Evolutionary conservation across 768 basidiomycete species (phyloP), one percentile per base, ranked within the genome.

Genomic region (Tulasnella sp.): DNA sequence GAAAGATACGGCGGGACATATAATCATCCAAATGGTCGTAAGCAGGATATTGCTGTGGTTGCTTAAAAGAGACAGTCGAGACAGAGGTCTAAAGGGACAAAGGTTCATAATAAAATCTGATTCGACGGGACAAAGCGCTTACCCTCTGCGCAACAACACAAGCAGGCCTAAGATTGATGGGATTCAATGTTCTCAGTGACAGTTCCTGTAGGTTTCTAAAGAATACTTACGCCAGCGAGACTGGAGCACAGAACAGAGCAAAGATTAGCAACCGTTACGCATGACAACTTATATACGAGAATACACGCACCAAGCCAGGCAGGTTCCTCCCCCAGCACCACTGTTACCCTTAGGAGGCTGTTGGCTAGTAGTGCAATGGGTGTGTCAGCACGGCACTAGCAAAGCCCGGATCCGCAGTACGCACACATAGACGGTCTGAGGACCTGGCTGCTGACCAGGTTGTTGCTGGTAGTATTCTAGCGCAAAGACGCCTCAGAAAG

Each of bases 381-480:
- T 15, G 31, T 4, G 23, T 51, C 1, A 51, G 34, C 17, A 51
- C 32, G 25, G n/a, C 12, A 17, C 37, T 12, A 19, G 7, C 17
- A 21, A 17, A 4, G 17, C 8, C 27, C 17, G 12, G 2, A 6
- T 17, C 17, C 27, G 31, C 7, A 29, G 2, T n/a, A 57, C 55
- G 9, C 42, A 57, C 55, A 57, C 27, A 36, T 48, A 57, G 55
- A 57, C 55, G 5, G 55, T 40, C 23, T 57, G 55, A 29, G 55
- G 55, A 27, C 48, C 42, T 9, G 55, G 55, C 21, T 57, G 55
- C 23, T 48, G 48, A 23, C n/a, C 21, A 34, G 34, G 32, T 21
- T 52, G 50, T 57, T 45, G 31, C 14, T 32, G 31, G 42, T 45
- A 45, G 14, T 29, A 17, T 23, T 15, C 27, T 2, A 43, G 27